Conservation (phyloP, 2,329 filamentous ascomycete genomes). For the Chaetomium globosum region DNA sequence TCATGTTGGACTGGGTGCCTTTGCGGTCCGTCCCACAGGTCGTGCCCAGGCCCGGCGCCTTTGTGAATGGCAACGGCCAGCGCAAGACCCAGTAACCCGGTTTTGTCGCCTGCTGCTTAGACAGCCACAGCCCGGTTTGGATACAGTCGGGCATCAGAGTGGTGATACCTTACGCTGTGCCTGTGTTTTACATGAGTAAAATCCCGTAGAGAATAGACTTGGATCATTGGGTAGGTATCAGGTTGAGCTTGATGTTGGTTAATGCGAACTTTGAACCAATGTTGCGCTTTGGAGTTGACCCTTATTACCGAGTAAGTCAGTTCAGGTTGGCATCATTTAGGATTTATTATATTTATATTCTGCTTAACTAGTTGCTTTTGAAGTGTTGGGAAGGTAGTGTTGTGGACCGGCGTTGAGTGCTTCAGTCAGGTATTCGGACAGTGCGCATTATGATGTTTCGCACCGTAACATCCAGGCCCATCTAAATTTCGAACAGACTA, state of each 20-base stretch:
- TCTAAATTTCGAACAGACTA: constrained; percentile 6
- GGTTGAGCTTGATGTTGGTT: neutral
- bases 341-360: neutral
- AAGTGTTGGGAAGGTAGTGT: neutral
- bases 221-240: neutral
- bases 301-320: neutral
- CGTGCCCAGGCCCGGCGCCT: constrained; percentile 38
- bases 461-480: constrained; percentile 6
- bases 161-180: neutral
- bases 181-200: neutral
- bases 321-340: no score
- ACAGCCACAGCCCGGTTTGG: neutral
- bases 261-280: neutral
- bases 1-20: constrained; percentile 69
- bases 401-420: neutral
- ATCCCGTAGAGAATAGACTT: neutral
- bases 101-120: constrained; percentile 6
- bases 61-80: constrained; percentile 20
- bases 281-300: neutral
- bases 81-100: constrained; percentile 38
- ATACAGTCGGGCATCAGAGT: neutral
- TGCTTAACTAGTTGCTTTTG: neutral
- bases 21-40: constrained; percentile 58
- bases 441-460: neutral
- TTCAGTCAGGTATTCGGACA: neutral